These are phyloP conservation scores for Kwoniella shandongensis DNA, from an alignment of 768 basidiomycete species.

Conservation along the genomic window DNA sequence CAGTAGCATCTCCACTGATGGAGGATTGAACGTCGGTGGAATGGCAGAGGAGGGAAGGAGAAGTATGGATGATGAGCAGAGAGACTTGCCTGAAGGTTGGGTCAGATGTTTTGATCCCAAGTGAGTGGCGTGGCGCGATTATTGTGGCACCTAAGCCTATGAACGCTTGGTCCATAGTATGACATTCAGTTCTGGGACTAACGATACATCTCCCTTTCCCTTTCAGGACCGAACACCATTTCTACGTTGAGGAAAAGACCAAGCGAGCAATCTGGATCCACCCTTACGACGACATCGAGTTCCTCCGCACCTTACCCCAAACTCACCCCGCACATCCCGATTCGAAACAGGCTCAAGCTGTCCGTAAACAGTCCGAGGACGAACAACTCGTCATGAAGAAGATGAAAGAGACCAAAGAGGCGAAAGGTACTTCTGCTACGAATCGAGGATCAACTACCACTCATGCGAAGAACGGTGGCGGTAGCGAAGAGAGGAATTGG, in stretches of 20 bases:
- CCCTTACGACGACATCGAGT: conserved; percentile 52
- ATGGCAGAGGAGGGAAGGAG: conserved; percentile 29
- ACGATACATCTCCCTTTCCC: background rate
- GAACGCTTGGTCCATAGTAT: background rate
- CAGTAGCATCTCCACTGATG: conserved; percentile 6
- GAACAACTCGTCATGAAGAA: conserved; percentile 19
- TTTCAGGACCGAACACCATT: conserved; percentile 33
- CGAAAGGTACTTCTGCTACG: background rate
- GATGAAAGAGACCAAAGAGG: background rate
- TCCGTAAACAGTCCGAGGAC: conserved; percentile 29
- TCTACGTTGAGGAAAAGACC: conserved; percentile 51
- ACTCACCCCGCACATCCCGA: conserved; percentile 51
- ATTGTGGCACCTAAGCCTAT: too few relatives aligned
- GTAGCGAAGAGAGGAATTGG: conserved; percentile 33
- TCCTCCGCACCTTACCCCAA: conserved; percentile 41
- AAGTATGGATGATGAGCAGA: conserved; percentile 50
- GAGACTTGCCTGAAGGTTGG: conserved; percentile 52
- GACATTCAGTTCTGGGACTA: background rate
- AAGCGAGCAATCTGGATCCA: conserved; percentile 48
- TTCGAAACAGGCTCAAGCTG: conserved; percentile 34
- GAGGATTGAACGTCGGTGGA: background rate
- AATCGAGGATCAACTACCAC: background rate
- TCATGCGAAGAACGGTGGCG: conserved; percentile 5
- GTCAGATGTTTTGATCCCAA: conserved; percentile 50
- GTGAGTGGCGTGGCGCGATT: conserved; percentile 14